Evolutionary conservation across 495 filamentous ascomycete genomes (phyloP), one percentile per base, ranked within the genome.

Genomic region (Daldinia caldariorum): DNA sequence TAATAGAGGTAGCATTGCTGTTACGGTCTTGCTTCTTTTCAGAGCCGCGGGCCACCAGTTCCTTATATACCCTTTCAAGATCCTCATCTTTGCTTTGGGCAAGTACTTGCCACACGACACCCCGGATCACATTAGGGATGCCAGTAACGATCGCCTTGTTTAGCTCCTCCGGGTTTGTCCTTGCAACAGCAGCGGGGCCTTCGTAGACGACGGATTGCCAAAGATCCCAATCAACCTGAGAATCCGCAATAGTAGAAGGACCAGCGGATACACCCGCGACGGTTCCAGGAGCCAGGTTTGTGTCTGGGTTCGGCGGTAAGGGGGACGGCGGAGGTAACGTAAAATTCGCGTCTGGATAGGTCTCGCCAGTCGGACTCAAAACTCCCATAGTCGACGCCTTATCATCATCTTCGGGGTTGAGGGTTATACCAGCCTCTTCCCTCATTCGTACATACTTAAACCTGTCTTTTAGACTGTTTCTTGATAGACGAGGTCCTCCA

Each of bases 121-220:
- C 95, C 51, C 95, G 88, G 61, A 99, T 96, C 16, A 93, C 95
- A 71, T 90, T 92, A 2, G 95, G 95, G 61, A 99, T 98, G 43
- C 95, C 95, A 54, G 91, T 90, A 39, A 95, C 92, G 63, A 98
- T 97, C 9, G 95, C 94, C 62, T 86, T 86, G 74, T 93, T 97
- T 59, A 99, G 80, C 72, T 97, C 94, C 61, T 94, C 91, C 3
- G 94, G 85, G 71, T 91, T 97, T 32, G 92, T 91, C 41, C 92
- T 85, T 31, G 91, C 91, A 64, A 97, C 89, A 8, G 92, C 94
- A 35, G 90, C 89, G 10, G 93, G 91, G 1, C 96, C 95, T 81
- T 97, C 90, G 69, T 97, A 93, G 34, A 99, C 95, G 1, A 99
- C 91, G 16, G 91, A 83, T 79, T 99, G 94, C 95, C 95, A 99